phyloP scores from a whole-genome alignment of 495 filamentous ascomycete species.

The Hypoxylon fragiforme region DNA sequence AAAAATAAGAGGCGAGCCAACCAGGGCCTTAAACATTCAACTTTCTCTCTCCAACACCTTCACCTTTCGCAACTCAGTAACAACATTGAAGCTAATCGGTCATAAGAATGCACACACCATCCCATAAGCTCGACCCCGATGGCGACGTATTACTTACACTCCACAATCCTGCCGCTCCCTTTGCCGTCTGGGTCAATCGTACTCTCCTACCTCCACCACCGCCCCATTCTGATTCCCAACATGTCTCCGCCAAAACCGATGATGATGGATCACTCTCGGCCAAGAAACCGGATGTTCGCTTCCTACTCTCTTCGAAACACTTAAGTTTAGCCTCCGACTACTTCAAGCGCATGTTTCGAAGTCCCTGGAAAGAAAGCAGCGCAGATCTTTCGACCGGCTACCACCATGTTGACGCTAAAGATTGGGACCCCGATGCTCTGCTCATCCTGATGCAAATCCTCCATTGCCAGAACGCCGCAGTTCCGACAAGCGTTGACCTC shows the following conservation, averaged over 20 bases:
- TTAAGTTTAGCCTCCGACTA: conserved; percentile 51
- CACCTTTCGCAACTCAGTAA: too few relatives aligned
- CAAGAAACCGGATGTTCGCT: neutral
- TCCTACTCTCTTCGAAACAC: conserved; percentile 58
- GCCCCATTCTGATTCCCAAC: neutral
- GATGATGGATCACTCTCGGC: neutral
- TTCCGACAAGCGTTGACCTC: conserved; percentile 47
- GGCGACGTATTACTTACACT: conserved; percentile 19
- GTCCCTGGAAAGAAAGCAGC: conserved; percentile 44
- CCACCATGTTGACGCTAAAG: conserved; percentile 45
- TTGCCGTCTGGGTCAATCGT: conserved; percentile 13
- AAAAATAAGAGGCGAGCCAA: too few relatives aligned
- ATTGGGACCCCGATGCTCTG: conserved; percentile 48
- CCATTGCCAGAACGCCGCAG: conserved; percentile 47
- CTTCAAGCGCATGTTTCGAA: conserved; percentile 45
- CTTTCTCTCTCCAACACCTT: too few relatives aligned
- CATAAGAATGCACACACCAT: neutral
- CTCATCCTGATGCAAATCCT: conserved; percentile 54
- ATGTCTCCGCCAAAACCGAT: neutral
- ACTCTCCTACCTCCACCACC: neutral
- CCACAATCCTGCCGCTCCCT: conserved; percentile 12
- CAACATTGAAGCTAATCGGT: too few relatives aligned
- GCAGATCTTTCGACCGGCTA: conserved; percentile 43
- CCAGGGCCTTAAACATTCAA: too few relatives aligned
- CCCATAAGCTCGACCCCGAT: neutral